These are phyloP conservation scores for Apiospora malaysiana DNA, from an alignment of 2,329 filamentous ascomycete species.

Conservation along the genomic window DNA sequence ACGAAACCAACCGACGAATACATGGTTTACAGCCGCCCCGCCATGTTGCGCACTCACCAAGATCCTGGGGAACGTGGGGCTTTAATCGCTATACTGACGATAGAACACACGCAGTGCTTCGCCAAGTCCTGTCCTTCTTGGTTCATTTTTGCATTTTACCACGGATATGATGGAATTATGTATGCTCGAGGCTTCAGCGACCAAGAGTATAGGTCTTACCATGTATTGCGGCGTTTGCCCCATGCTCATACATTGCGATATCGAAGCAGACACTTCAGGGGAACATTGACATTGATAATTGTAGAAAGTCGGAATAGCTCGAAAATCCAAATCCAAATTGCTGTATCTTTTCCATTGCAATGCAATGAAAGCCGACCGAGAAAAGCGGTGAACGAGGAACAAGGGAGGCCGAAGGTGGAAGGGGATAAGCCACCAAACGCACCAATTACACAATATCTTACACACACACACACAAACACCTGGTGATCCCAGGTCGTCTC, in stretches of 20 bases:
- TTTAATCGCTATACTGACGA: neutral
- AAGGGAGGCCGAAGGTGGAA: neutral
- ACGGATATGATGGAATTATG: neutral
- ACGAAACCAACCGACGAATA: neutral
- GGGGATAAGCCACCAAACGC: neutral
- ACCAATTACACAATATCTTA: neutral
- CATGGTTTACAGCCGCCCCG: neutral
- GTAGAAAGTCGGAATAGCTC: neutral
- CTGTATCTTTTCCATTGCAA: neutral
- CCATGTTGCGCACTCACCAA: neutral
- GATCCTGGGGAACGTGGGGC: conserved; percentile 17
- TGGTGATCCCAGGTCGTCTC: neutral
- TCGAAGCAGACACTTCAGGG: neutral
- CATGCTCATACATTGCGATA: neutral
- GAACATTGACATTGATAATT: neutral
- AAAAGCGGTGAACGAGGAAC: neutral
- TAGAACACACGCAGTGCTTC: neutral
- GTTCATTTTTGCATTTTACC: neutral
- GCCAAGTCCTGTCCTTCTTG: neutral
- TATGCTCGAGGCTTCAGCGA: neutral
- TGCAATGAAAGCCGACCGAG: conserved; percentile 10
- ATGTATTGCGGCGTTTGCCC: neutral
- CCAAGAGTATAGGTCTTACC: neutral
- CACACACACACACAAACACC: neutral
- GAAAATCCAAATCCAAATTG: neutral